Evolutionary conservation across 306 rosid genomes (phyloP).

Genomic region (Rosa persica): DNA sequence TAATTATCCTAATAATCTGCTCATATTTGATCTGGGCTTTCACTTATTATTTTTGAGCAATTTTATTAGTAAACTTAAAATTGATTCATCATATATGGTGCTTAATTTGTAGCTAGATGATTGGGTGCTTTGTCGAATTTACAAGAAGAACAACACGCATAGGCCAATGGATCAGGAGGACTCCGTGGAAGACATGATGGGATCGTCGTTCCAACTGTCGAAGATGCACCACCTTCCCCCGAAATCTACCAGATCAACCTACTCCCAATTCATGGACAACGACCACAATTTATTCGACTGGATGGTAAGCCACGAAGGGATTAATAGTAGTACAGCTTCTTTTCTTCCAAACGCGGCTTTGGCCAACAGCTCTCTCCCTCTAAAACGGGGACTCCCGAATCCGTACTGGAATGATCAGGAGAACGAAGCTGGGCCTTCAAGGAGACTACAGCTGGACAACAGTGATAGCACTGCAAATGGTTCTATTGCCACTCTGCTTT

Average conservation of each 20-base stretch:
- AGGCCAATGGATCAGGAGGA: conserved; percentile 61
- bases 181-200: conserved; percentile 53
- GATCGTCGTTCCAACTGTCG: conserved; percentile 46
- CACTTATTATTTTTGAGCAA: not conserved
- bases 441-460: conserved; percentile 55
- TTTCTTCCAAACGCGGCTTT: not conserved
- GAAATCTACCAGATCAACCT: conserved; percentile 39
- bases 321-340: not conserved
- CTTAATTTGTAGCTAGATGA: conserved; percentile 81
- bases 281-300: conserved; percentile 57
- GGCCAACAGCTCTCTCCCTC: conserved; percentile 11
- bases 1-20: conserved; percentile 24
- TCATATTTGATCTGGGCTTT: no score
- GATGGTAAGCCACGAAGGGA: conserved; percentile 29
- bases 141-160: conserved; percentile 74
- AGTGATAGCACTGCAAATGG: conserved; percentile 25
- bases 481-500: conserved; percentile 58
- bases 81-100: not conserved
- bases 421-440: conserved; percentile 32
- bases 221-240: conserved; percentile 47
- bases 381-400: conserved; percentile 52
- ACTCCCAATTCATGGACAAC: conserved; percentile 38
- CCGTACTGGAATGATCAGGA: conserved; percentile 57
- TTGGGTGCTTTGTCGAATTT: conserved; percentile 95
- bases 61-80: not conserved